phyloP scores from a whole-genome alignment of 1,284 basidiomycete species.

The Papiliotrema laurentii region DNA sequence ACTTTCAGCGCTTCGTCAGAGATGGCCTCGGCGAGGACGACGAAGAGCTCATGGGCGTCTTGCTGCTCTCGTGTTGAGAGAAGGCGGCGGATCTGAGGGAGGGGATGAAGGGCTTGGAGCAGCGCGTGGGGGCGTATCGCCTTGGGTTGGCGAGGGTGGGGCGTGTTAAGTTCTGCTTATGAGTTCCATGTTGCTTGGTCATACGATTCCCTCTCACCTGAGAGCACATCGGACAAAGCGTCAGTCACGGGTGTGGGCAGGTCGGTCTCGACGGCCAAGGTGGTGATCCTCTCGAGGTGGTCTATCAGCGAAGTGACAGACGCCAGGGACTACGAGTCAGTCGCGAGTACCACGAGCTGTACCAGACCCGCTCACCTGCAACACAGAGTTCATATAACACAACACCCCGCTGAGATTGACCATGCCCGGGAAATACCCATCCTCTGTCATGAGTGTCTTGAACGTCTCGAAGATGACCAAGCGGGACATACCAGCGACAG shows the following conservation, averaged over 20 bases:
- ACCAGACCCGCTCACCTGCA: slow-evolving; percentile 61
- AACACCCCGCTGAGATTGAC: slow-evolving; percentile 92
- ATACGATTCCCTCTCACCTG: slow-evolving; percentile 51
- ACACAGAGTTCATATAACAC: slow-evolving; percentile 90
- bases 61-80: slow-evolving; percentile 85
- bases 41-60: slow-evolving; percentile 93
- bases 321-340: slow-evolving; percentile 62
- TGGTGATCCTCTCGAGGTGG: slow-evolving; percentile 66
- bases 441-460: too few species aligned
- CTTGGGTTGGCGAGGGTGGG: slow-evolving; percentile 53
- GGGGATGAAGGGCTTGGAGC: slow-evolving; percentile 62
- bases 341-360: not conserved
- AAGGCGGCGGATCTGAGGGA: slow-evolving; percentile 59
- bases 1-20: slow-evolving; percentile 64
- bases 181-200: not conserved
- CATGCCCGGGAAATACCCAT: slow-evolving; percentile 68
- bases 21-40: slow-evolving; percentile 78
- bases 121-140: slow-evolving; percentile 67
- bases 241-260: slow-evolving; percentile 78
- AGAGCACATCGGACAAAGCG: slow-evolving; percentile 63
- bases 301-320: slow-evolving; percentile 72
- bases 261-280: slow-evolving; percentile 67
- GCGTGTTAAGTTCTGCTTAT: slow-evolving; percentile 64
- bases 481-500: slow-evolving; percentile 1
- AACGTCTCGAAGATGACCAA: too few species aligned